Base-by-base conservation (phyloP, 177 flowering plant genomes). In the Vitis hybrid region DNA sequence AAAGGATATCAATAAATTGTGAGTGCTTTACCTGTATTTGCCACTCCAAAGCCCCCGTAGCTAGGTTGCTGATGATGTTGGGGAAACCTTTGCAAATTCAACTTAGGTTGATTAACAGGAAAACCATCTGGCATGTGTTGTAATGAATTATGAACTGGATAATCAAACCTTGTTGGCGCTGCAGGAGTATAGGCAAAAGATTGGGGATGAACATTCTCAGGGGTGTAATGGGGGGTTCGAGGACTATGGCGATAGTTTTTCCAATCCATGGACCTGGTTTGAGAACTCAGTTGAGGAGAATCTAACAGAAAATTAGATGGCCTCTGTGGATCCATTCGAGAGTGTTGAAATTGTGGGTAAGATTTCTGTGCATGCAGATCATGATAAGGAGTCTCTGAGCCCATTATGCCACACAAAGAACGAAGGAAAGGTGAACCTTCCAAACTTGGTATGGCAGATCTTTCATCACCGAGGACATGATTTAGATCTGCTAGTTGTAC, bases 1-100 rank as follows among this genome's bases (percentile, higher is more conserved):
- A 8, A 38, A 38, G 47, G 47, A 38, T 38, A 38, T 5, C 47
- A 38, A 38, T 38, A 38, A 1, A 38, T 38, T 5, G 47, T 38
- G 47, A 38, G 47, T 38, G 47, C 47, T 52, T 22, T 28, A 73
- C 76, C 76, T 60, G 50, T 13, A 59, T 56, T 33, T 58, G 20
- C 47, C 69, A 58, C 57, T 59, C 63, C 54, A 69, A 51, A 24
- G 51, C 19, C 61, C 15, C 44, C 53, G 14, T 64, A 57, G 11
- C 11, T 28, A 3, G n/a, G 77, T 50, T 65, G 69, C 24, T 64
- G 59, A 52, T 17, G 33, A 60, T 28, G 38, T 22, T 0, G 51
- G n/a, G 68, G 59, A 58, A 64, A 52, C 10, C 62, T 50, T 58
- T 69, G 73, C 64, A 49, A 3, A 20, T 54, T 59, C 70, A 20